Evolutionary conservation across 352 stramenopile species (phyloP).

Genomic region (Phytopythium helicoides): DNA sequence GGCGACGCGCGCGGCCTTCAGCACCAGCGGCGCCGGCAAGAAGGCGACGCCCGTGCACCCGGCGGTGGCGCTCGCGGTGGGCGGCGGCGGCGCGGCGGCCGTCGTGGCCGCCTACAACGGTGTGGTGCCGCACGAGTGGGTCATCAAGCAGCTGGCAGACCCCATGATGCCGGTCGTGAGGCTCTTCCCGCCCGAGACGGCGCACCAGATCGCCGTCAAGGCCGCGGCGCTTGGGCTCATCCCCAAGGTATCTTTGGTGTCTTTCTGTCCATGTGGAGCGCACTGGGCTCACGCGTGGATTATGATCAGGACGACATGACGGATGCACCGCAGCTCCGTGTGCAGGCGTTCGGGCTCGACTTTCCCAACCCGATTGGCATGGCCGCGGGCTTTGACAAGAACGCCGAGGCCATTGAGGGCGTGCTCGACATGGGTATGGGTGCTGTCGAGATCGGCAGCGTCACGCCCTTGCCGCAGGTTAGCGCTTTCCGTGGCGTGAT

Average conservation of each 20-base stretch:
- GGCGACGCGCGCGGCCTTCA: conserved; percentile 12
- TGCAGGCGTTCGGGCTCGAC: conserved; percentile 57
- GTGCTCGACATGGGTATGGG: conserved; percentile 94
- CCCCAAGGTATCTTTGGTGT: conserved; percentile 36
- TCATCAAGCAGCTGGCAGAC: conserved; percentile 66
- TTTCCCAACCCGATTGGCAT: conserved; percentile 95
- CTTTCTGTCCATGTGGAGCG: not conserved
- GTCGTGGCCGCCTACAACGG: conserved; percentile 62
- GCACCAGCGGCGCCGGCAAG: conserved; percentile 2
- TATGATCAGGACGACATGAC: conserved; percentile 28
- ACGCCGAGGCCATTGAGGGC: conserved; percentile 92
- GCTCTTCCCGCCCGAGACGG: conserved; percentile 82
- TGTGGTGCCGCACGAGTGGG: conserved; percentile 71
- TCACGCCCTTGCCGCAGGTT: conserved; percentile 93
- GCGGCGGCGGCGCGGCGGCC: conserved; percentile 47
- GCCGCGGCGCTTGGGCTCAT: conserved; percentile 66
- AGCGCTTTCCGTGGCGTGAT: not conserved
- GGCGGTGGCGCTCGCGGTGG: conserved; percentile 34
- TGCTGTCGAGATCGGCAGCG: conserved; percentile 94
- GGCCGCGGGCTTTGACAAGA: conserved; percentile 98
- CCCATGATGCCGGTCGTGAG: conserved; percentile 81
- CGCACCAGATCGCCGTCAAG: conserved; percentile 84
- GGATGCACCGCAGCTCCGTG: conserved; percentile 53
- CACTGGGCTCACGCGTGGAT: not conserved
- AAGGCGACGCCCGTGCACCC: conserved; percentile 17